Evolutionary conservation across 345 rosid genomes (phyloP).

Genomic region (Moringa oleifera): DNA sequence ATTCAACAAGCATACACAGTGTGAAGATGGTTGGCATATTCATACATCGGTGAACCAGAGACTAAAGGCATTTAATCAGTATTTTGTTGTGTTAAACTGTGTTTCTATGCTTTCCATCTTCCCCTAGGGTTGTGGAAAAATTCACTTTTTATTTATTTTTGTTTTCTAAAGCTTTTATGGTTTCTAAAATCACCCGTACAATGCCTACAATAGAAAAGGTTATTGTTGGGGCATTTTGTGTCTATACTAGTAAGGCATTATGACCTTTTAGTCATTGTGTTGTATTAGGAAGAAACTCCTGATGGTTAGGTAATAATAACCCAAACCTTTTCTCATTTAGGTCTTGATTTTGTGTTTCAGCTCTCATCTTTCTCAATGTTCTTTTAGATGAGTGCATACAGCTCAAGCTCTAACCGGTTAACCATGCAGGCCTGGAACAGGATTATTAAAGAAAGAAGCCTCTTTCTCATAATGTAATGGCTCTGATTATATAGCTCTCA

Average conservation of each 20-base stretch:
- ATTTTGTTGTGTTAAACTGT: constrained; percentile 2
- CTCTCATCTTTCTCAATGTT: too few species aligned
- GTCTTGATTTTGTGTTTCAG: too few species aligned
- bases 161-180: background rate
- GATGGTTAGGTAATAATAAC: background rate
- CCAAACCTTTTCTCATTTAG: too few species aligned
- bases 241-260: constrained; percentile 13
- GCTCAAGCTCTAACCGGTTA: too few species aligned
- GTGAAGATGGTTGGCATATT: constrained; percentile 22
- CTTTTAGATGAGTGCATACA: too few species aligned
- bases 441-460: too few species aligned
- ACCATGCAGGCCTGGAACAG: too few species aligned
- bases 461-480: too few species aligned
- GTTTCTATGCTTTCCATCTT: background rate
- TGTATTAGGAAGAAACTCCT: background rate
- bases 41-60: constrained; percentile 7
- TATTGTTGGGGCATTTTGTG: constrained; percentile 11
- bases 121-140: constrained; percentile 7
- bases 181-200: background rate
- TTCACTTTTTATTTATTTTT: background rate
- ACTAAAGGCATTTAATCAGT: constrained; percentile 16
- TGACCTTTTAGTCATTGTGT: background rate
- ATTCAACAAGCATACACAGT: constrained; percentile 97
- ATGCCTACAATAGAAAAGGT: constrained; percentile 7
- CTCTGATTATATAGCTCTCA: too few species aligned